Conservation (phyloP, 805 yeast genomes). For the Sporopachydermia quercuum region DNA sequence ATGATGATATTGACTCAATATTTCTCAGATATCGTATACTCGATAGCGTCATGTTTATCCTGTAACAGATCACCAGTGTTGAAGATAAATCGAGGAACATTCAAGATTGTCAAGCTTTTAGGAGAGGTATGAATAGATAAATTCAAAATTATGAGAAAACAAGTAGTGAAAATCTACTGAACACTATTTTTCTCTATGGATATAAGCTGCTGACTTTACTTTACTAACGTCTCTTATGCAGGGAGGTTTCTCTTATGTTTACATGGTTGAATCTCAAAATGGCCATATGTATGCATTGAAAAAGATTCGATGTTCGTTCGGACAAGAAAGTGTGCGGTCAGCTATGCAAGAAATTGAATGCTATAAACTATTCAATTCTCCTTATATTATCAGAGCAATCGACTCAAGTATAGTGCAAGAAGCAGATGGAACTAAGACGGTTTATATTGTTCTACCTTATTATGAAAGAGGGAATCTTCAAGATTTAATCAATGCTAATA, state of each 20-base stretch:
- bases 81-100: conserved; percentile 43
- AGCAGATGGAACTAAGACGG: conserved; percentile 63
- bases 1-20: conserved; percentile 2
- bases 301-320: conserved; percentile 79
- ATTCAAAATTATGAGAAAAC: not conserved
- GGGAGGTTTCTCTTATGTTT: conserved; percentile 81
- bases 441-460: conserved; percentile 69
- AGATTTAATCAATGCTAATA: conserved; percentile 55
- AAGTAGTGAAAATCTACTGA: too few relatives aligned
- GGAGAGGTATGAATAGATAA: conserved; percentile 41
- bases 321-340: conserved; percentile 54
- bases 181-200: too few relatives aligned
- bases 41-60: conserved; percentile 20
- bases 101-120: conserved; percentile 50
- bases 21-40: conserved; percentile 14
- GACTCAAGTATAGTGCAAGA: conserved; percentile 65
- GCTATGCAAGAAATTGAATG: conserved; percentile 71
- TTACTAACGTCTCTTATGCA: conserved; percentile 3
- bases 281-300: conserved; percentile 55
- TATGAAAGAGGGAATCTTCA: conserved; percentile 63
- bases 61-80: conserved; percentile 38
- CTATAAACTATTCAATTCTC: conserved; percentile 54
- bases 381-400: conserved; percentile 50
- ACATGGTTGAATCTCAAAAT: conserved; percentile 42
- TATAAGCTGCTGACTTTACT: not conserved